A percentile compares a stretch with the other conserved stretches of the same genome.
These are phyloP conservation scores for Pestalotiopsis sp. DNA, from an alignment of 2,329 filamentous ascomycete species.

Conservation along the genomic window DNA sequence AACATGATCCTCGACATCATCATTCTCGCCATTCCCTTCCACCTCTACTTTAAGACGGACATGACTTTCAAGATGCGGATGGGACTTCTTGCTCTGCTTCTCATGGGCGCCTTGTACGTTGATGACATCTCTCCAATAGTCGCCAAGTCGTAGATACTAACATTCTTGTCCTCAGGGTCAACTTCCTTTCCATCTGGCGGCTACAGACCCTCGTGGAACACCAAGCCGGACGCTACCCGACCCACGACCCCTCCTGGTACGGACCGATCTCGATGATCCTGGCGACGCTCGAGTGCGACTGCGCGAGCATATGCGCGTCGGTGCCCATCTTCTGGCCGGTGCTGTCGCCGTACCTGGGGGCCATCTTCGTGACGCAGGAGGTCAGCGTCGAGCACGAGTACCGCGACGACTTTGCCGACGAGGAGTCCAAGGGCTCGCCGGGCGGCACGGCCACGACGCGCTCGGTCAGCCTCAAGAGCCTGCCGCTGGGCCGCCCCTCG, in stretches of 20 bases:
- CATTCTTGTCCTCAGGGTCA: conserved; percentile 23
- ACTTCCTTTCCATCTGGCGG: conserved; percentile 32
- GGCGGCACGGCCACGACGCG: neutral
- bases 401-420: neutral
- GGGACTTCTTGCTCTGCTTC: conserved; percentile 29
- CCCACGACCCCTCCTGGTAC: conserved; percentile 38
- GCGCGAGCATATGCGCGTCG: conserved; percentile 32
- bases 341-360: conserved; percentile 28
- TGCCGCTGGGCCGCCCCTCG: neutral
- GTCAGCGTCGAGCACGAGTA: conserved; percentile 26
- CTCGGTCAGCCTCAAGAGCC: neutral
- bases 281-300: conserved; percentile 34
- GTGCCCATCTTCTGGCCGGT: conserved; percentile 35
- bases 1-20: conserved; percentile 27
- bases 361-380: conserved; percentile 39
- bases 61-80: conserved; percentile 30
- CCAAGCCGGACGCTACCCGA: conserved; percentile 33
- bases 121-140: neutral
- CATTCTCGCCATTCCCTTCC: conserved; percentile 23
- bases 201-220: conserved; percentile 29
- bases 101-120: conserved; percentile 33
- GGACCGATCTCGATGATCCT: conserved; percentile 33
- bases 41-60: conserved; percentile 17
- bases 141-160: conserved; percentile 3
- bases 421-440: neutral